phyloP scores from a whole-genome alignment of 257 asterid species.

The Parsonsia alboflavescens region DNA sequence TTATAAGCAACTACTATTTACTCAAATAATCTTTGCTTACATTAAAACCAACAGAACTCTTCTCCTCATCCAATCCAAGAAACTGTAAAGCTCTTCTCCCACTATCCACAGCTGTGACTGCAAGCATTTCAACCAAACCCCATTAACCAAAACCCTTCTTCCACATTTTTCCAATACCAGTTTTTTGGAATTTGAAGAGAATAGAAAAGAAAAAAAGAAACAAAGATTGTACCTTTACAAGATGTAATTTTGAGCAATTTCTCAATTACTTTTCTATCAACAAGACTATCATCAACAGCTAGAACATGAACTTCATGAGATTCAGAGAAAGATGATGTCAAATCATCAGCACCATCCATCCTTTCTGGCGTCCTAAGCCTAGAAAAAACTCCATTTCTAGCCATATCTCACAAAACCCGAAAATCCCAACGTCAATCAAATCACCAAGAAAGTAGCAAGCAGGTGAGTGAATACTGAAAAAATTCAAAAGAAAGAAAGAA shows the following conservation, averaged over 20 bases:
- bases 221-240: conserved; percentile 30
- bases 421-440: not conserved
- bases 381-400: conserved; percentile 26
- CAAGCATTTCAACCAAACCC: conserved; percentile 15
- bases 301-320: conserved; percentile 36
- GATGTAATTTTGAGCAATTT: conserved; percentile 34
- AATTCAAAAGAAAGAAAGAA: not conserved
- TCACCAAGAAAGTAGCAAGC: not conserved
- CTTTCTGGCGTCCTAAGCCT: conserved; percentile 25
- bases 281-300: conserved; percentile 38
- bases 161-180: not conserved
- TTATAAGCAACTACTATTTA: no score
- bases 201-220: not conserved
- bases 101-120: conserved; percentile 93
- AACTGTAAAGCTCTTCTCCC: conserved; percentile 83
- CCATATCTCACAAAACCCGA: conserved; percentile 19
- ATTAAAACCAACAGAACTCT: conserved; percentile 50
- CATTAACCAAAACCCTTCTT: not conserved
- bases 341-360: conserved; percentile 17
- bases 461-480: not conserved
- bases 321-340: conserved; percentile 8
- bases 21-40: conserved; percentile 24
- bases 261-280: conserved; percentile 38
- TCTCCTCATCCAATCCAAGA: conserved; percentile 74
- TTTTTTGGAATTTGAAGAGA: no score